phyloP scores from a whole-genome alignment of 805 yeast species.

The Wickerhamiella australiensis region DNA sequence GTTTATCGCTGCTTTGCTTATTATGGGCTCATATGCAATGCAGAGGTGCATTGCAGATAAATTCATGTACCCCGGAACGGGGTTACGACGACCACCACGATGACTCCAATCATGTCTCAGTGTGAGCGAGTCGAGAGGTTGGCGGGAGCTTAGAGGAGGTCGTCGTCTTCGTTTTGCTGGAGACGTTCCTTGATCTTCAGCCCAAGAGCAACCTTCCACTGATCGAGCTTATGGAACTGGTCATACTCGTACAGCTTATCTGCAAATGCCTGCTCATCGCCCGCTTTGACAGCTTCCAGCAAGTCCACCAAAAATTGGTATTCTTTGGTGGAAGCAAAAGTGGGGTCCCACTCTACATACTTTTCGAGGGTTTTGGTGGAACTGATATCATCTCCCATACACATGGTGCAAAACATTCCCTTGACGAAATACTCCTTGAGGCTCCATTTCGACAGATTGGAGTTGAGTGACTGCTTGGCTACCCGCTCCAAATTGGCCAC shows the following conservation, averaged over 20 bases:
- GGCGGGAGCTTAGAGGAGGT: constrained; percentile 19
- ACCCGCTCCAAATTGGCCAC: constrained; percentile 65
- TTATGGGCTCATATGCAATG: not conserved
- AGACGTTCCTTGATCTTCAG: constrained; percentile 68
- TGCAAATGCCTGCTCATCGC: constrained; percentile 66
- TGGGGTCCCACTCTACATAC: constrained; percentile 57
- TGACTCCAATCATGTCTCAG: no score
- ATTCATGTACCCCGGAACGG: constrained; percentile 1
- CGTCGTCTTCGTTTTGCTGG: constrained; percentile 60
- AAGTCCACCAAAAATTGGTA: constrained; percentile 53
- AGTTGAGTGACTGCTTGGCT: constrained; percentile 62
- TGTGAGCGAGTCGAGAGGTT: no score
- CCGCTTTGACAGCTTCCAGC: constrained; percentile 61
- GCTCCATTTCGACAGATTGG: constrained; percentile 74
- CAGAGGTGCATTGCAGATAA: not conserved
- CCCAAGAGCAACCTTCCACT: constrained; percentile 75
- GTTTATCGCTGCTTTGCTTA: no score
- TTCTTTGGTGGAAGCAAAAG: constrained; percentile 57
- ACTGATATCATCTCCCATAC: constrained; percentile 74
- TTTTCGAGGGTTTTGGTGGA: constrained; percentile 60
- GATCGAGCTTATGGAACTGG: constrained; percentile 77
- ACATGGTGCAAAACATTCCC: constrained; percentile 69
- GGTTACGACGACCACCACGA: not conserved
- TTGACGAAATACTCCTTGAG: constrained; percentile 84
- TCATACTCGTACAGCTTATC: constrained; percentile 71